Evolutionary conservation across 768 basidiomycete genomes (phyloP).

Genomic region (Mycena rebaudengoi): DNA sequence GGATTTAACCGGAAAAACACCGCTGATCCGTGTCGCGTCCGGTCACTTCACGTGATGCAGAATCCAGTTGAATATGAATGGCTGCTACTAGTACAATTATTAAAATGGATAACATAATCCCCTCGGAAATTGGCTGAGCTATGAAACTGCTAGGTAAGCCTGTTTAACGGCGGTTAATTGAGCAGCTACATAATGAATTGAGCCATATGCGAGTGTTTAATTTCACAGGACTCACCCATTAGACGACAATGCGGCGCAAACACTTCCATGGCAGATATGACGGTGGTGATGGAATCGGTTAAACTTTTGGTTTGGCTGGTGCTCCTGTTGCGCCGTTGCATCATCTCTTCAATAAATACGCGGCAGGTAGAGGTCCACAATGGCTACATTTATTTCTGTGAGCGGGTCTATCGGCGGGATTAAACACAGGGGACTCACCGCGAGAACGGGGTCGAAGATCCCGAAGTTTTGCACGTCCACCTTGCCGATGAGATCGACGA

Average conservation of each 20-base stretch:
- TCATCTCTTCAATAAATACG: neutral
- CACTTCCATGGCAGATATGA: conserved; percentile 10
- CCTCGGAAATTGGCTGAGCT: no score
- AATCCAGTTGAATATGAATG: no score
- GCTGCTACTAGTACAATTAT: no score
- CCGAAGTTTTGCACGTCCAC: conserved; percentile 13
- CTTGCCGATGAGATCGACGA: conserved; percentile 9
- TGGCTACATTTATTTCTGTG: neutral
- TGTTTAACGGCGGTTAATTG: no score
- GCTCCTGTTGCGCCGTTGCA: neutral
- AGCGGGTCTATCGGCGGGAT: neutral
- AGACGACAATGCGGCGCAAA: conserved; percentile 8
- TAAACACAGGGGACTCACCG: neutral
- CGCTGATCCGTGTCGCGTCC: no score
- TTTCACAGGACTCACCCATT: conserved; percentile 12
- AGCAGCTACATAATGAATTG: no score
- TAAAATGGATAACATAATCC: no score
- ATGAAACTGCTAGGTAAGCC: no score
- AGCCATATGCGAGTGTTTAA: no score
- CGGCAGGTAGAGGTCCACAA: conserved; percentile 9
- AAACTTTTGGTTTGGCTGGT: neutral
- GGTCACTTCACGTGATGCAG: no score
- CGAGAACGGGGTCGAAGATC: conserved; percentile 23
- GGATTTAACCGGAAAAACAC: no score
- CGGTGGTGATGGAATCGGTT: neutral